Evolutionary conservation across 805 yeast genomes (phyloP), one percentile per base, ranked within the genome.

Genomic region (Candida anglica): DNA sequence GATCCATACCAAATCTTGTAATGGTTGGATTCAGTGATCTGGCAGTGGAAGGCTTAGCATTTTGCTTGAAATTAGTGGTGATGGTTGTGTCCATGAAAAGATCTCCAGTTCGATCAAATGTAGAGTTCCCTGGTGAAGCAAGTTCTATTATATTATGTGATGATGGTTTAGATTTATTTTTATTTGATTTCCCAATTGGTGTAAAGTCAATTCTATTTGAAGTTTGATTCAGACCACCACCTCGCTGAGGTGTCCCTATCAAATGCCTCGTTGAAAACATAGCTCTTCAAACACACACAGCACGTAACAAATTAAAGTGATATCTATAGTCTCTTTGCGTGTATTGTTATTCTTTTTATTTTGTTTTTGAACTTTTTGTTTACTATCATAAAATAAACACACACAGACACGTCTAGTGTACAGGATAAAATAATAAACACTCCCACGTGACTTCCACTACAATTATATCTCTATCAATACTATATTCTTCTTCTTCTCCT

Each of bases 71-170:
- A 22, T 27, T 25, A 7, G 42, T 36, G 15, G 35, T 36, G 13
- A 45, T 32, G 3, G 51, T 46, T 10, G 36, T 34, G 27, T 45
- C 40, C 22, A 32, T 16, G 38, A 44, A 42, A 36, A 46, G 41
- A 20, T 46, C 39, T 32, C 45, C 50, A 3, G 30, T 44, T 26
- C 43, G 41, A 34, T 20, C 25, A 23, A 19, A 25, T 28, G 36
- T 6, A 31, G 38, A 15, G 37, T 30, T 15, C 16, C 23, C 16
- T n/a, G 35, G 29, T 5, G n/a, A n/a, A n/a, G n/a, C n/a, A n/a
- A n/a, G n/a, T n/a, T n/a, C n/a, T n/a, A n/a, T n/a, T n/a, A n/a
- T n/a, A n/a, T n/a, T n/a, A n/a, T n/a, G n/a, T 10, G 16, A 15
- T 8, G 24, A 19, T 17, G 5, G 28, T 22, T 19, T 25, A 21